Evolutionary conservation across 148 eudicot genomes (phyloP).

Genomic region (Vaccinium darrowii): DNA sequence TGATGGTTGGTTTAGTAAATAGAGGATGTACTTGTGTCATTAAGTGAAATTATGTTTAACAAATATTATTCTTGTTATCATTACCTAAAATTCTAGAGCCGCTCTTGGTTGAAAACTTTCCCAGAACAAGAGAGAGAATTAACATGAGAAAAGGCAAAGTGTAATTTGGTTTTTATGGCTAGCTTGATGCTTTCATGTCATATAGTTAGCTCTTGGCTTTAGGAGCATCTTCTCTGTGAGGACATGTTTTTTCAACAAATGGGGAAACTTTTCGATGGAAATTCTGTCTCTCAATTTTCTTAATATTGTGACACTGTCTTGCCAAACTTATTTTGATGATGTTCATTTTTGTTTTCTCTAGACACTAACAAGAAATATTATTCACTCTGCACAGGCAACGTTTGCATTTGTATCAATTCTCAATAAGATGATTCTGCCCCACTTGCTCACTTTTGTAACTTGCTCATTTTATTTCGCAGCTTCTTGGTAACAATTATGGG

Average conservation of each 20-base stretch:
- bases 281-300: neutral
- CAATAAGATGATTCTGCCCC: neutral
- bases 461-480: constrained; percentile 41
- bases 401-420: neutral
- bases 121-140: neutral
- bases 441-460: neutral
- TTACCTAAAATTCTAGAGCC: too few relatives aligned
- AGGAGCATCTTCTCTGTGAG: neutral
- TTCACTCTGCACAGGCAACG: neutral
- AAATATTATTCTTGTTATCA: too few relatives aligned
- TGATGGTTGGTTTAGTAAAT: too few relatives aligned
- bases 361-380: neutral
- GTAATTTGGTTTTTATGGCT: neutral
- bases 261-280: neutral
- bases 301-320: neutral
- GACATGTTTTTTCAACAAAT: neutral
- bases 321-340: neutral
- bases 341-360: neutral
- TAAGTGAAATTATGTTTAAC: too few relatives aligned
- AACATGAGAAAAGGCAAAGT: neutral
- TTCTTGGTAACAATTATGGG: constrained; percentile 92
- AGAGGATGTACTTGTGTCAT: too few relatives aligned
- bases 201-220: neutral
- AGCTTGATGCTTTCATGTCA: neutral
- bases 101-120: neutral